These are phyloP conservation scores for Aspergillus homomorphus DNA, from an alignment of 495 filamentous ascomycete genomes.

Conservation along the genomic window DNA sequence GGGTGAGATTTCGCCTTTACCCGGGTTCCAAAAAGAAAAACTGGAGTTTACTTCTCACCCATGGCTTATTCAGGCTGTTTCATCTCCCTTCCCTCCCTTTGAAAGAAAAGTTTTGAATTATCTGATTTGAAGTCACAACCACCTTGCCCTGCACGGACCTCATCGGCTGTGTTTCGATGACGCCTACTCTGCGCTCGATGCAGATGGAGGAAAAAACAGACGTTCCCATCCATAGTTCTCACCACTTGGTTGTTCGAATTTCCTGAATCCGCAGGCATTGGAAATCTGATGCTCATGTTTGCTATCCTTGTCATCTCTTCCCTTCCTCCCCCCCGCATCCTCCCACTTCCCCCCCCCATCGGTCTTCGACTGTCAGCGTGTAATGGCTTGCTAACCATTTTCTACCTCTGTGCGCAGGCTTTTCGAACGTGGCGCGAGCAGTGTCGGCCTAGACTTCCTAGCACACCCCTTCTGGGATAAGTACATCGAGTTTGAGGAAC, in stretches of 20 bases:
- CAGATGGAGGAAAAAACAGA: slow-evolving; percentile 24
- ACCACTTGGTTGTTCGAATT: slow-evolving; percentile 37
- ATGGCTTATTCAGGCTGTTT: slow-evolving; percentile 53
- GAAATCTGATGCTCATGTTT: slow-evolving; percentile 53
- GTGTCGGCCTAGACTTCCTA: slow-evolving; percentile 89
- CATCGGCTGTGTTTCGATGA: slow-evolving; percentile 31
- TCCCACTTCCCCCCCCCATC: slow-evolving; percentile 17
- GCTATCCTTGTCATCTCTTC: slow-evolving; percentile 38
- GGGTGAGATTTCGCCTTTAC: slow-evolving; percentile 55
- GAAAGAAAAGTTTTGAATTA: slow-evolving; percentile 10
- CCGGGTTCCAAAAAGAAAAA: slow-evolving; percentile 25
- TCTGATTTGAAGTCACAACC: slow-evolving; percentile 25
- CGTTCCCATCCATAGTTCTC: slow-evolving; percentile 27
- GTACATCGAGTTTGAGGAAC: slow-evolving; percentile 93
- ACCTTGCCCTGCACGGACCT: slow-evolving; percentile 30
- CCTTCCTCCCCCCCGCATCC: slow-evolving; percentile 26
- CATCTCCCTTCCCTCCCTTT: slow-evolving; percentile 27
- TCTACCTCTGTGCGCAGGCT: slow-evolving; percentile 55
- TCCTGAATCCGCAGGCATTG: slow-evolving; percentile 38
- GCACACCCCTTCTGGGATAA: slow-evolving; percentile 98
- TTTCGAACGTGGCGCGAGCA: slow-evolving; percentile 84
- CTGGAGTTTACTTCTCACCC: slow-evolving; percentile 55
- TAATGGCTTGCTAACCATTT: slow-evolving; percentile 30
- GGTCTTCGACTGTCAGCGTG: background rate
- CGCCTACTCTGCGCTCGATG: slow-evolving; percentile 35